phyloP scores from a whole-genome alignment of 345 rosid genomes.

The Sisymbrium altissimum region DNA sequence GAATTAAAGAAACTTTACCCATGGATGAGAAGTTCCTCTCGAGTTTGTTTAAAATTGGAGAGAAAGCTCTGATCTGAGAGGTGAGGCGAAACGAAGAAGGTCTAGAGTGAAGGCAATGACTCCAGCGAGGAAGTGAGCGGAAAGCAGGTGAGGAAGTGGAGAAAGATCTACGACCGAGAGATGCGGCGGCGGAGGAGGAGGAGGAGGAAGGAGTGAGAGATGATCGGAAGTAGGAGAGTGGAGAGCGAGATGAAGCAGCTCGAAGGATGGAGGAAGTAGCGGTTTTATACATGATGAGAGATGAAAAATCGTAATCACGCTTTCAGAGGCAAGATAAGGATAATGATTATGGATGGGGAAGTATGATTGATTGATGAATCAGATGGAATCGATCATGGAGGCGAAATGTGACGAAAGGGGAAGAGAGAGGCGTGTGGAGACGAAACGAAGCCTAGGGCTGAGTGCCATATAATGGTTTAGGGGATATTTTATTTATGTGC shows the following conservation, averaged over 20 bases:
- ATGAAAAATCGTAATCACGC: conserved; percentile 5
- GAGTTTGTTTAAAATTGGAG: conserved; percentile 63
- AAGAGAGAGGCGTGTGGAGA: conserved; percentile 34
- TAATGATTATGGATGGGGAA: not conserved
- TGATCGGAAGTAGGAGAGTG: conserved; percentile 34
- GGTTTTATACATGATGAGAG: conserved; percentile 62
- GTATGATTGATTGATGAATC: not conserved
- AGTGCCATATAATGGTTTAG: not conserved
- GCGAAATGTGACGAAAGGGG: conserved; percentile 17
- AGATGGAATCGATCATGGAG: conserved; percentile 23
- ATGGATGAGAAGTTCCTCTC: conserved; percentile 67
- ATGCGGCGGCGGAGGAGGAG: conserved; percentile 7
- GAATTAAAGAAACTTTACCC: conserved; percentile 47
- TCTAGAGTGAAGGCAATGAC: conserved; percentile 67
- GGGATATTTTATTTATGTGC: not conserved
- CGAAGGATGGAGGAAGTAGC: conserved; percentile 55
- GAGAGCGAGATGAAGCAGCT: conserved; percentile 56
- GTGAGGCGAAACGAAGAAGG: conserved; percentile 46
- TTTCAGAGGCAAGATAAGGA: conserved; percentile 29
- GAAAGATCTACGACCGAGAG: conserved; percentile 45
- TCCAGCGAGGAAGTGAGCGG: conserved; percentile 54
- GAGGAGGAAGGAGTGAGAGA: not conserved
- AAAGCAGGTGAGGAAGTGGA: conserved; percentile 32
- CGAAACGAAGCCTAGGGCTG: conserved; percentile 28
- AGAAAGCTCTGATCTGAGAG: conserved; percentile 57